Conservation (phyloP, 139 green algal genomes). For the Astrephomene gubernaculifera region DNA sequence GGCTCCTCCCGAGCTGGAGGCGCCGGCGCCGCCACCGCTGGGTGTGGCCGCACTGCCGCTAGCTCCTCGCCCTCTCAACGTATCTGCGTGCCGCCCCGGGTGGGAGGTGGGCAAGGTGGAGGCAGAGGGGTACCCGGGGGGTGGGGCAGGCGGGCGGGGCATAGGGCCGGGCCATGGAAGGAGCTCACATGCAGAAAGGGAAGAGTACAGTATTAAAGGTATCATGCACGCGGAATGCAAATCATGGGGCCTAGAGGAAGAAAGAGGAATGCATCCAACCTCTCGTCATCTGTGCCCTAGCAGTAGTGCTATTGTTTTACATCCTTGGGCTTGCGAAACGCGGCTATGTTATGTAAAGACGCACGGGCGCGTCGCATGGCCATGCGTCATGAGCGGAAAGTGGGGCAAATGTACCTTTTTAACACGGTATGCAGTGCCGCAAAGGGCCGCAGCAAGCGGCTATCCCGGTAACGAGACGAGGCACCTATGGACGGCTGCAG, state of each 20-base stretch:
- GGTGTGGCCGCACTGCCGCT: background rate
- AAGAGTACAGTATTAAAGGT: too few relatives aligned
- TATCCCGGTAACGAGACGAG: slow-evolving; percentile 10
- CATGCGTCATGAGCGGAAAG: too few relatives aligned
- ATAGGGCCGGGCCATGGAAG: background rate
- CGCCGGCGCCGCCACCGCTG: background rate
- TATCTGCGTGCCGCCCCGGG: slow-evolving; percentile 31
- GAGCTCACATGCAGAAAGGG: background rate
- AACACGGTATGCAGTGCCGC: slow-evolving; percentile 20
- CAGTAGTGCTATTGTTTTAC: too few relatives aligned
- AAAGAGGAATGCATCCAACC: too few relatives aligned
- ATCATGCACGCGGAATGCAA: too few relatives aligned
- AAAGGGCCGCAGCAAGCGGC: slow-evolving; percentile 32
- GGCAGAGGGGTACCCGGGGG: background rate
- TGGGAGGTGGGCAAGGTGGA: background rate
- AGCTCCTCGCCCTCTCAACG: slow-evolving; percentile 47
- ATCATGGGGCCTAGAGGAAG: too few relatives aligned
- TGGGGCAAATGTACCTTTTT: slow-evolving; percentile 43
- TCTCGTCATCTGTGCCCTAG: too few relatives aligned
- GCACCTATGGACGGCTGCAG: background rate
- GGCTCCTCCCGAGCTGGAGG: background rate
- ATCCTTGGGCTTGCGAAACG: too few relatives aligned
- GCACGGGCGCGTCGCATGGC: too few relatives aligned
- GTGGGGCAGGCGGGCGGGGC: background rate
- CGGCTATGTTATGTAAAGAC: too few relatives aligned